Evolutionary conservation across 306 rosid species (phyloP).

Genomic region (Fagus crenata): DNA sequence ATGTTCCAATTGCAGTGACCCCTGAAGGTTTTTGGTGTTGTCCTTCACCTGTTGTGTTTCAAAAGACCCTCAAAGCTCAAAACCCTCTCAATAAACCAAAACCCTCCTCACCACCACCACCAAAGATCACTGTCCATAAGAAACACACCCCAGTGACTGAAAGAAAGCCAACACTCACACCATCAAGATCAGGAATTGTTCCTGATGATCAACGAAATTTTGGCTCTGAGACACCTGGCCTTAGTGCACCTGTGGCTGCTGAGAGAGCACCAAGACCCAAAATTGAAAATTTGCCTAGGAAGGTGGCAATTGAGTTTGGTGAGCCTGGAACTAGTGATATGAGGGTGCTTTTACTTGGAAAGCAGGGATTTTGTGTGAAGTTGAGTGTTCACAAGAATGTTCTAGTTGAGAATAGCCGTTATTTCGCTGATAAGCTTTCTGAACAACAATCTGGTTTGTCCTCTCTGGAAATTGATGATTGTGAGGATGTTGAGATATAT

Average conservation of each 20-base stretch:
- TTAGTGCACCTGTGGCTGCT: conserved; percentile 44
- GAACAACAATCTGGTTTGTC: conserved; percentile 50
- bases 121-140: conserved; percentile 49
- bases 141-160: conserved; percentile 45
- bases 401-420: conserved; percentile 55
- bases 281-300: conserved; percentile 67
- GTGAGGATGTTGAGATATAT: conserved; percentile 88
- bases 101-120: conserved; percentile 62
- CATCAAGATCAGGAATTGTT: conserved; percentile 50
- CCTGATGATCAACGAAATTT: conserved; percentile 53
- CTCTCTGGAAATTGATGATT: conserved; percentile 66
- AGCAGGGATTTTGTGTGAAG: conserved; percentile 91
- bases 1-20: conserved; percentile 88
- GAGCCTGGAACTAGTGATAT: conserved; percentile 82
- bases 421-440: conserved; percentile 62
- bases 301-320: conserved; percentile 94
- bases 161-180: conserved; percentile 48
- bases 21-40: conserved; percentile 98
- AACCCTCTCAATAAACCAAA: conserved; percentile 69
- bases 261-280: conserved; percentile 66
- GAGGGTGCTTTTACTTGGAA: conserved; percentile 71
- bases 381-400: conserved; percentile 80
- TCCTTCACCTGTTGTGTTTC: conserved; percentile 91
- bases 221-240: conserved; percentile 50
- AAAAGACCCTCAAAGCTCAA: conserved; percentile 72